These are phyloP conservation scores for Blechomonas ayalai DNA, from an alignment of 208 protist species.

Conservation along the genomic window DNA sequence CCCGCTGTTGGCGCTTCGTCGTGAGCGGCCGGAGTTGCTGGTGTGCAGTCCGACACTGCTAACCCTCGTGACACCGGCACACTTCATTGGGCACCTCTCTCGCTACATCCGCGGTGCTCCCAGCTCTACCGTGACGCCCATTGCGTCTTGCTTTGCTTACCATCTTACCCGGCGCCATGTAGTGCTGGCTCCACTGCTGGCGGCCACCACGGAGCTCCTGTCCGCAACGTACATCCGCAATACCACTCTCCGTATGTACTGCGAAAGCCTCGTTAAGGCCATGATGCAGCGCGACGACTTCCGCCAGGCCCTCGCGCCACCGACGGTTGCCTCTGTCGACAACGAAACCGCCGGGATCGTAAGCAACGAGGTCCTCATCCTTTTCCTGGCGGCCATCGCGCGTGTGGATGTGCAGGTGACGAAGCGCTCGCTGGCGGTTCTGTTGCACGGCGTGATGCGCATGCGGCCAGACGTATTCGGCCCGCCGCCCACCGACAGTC, in stretches of 20 bases:
- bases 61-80: conserved; percentile 40
- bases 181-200: conserved; percentile 47
- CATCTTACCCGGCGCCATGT: conserved; percentile 37
- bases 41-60: conserved; percentile 52
- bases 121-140: conserved; percentile 25
- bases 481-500: conserved; percentile 56
- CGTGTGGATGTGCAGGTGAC: conserved; percentile 59
- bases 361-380: conserved; percentile 70
- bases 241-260: conserved; percentile 51
- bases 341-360: conserved; percentile 9
- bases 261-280: conserved; percentile 47
- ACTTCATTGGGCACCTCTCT: conserved; percentile 33
- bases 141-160: conserved; percentile 47
- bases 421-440: conserved; percentile 38
- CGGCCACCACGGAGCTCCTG: conserved; percentile 50
- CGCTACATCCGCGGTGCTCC: conserved; percentile 16
- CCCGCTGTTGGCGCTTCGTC: conserved; percentile 4
- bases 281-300: conserved; percentile 52
- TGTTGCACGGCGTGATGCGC: conserved; percentile 55
- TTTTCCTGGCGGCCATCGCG: conserved; percentile 68
- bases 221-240: conserved; percentile 33
- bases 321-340: conserved; percentile 36
- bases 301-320: conserved; percentile 53
- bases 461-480: conserved; percentile 76
- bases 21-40: conserved; percentile 21